Conservation (phyloP, 306 rosid genomes). For the cucumber (Cucumis sativus) region Cucumber_9930_V3 NC_026659.2:3247001-3247500, state of each 20-base stretch:
- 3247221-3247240: neutral
- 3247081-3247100: neutral
- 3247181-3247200: neutral
- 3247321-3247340: neutral
- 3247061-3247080: neutral
- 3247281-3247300: neutral
- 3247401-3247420: neutral
- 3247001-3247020: conserved; percentile 3
- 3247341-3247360: neutral
- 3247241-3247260: neutral
- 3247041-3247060: neutral
- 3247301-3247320: neutral
- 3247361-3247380: neutral
- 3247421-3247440: neutral
- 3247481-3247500: neutral
- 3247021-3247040: conserved; percentile 12
- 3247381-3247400: neutral
- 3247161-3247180: neutral
- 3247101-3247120: conserved; percentile 1
- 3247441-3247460: neutral
- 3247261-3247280: neutral
- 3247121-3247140: neutral
- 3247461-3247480: neutral
- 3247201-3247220: neutral
- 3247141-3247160: neutral